Evolutionary conservation across 2,329 filamentous ascomycete species (phyloP).

Genomic region (Zymoseptoria brevis): DNA sequence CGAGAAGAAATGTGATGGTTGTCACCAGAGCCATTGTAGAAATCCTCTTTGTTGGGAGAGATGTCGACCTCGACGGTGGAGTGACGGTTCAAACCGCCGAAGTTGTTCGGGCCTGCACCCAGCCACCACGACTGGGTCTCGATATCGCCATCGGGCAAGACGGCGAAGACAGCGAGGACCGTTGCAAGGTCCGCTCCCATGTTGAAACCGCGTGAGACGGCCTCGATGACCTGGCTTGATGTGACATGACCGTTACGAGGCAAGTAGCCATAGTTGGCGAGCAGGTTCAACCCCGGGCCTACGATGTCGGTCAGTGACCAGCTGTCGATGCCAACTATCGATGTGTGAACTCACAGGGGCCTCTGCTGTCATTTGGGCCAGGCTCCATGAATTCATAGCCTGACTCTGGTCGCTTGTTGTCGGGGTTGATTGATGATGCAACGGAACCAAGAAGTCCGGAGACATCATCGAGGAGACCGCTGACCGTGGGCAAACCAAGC

Average conservation of each 20-base stretch:
- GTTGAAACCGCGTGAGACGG: slow-evolving; percentile 28
- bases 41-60: slow-evolving; percentile 29
- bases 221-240: slow-evolving; percentile 28
- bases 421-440: slow-evolving; percentile 18
- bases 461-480: slow-evolving; percentile 10
- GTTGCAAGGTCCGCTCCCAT: slow-evolving; percentile 34
- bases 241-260: slow-evolving; percentile 34
- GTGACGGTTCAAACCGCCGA: slow-evolving; percentile 26
- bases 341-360: slow-evolving; percentile 24
- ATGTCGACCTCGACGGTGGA: slow-evolving; percentile 26
- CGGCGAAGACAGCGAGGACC: slow-evolving; percentile 29
- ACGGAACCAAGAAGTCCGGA: slow-evolving; percentile 17
- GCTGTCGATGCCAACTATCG: not conserved
- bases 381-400: slow-evolving; percentile 21
- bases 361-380: slow-evolving; percentile 23
- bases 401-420: slow-evolving; percentile 22
- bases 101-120: slow-evolving; percentile 15
- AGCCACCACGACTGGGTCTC: slow-evolving; percentile 23
- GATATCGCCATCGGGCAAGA: slow-evolving; percentile 24
- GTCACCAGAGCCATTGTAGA: slow-evolving; percentile 29
- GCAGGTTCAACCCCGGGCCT: slow-evolving; percentile 32
- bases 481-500: slow-evolving; percentile 6
- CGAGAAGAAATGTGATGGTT: slow-evolving; percentile 28
- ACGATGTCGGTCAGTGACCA: not conserved
- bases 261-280: slow-evolving; percentile 37